A percentile compares a stretch with the other conserved stretches of the same genome.
Conservation (phyloP, 179 eudicot species). For the Vitellaria paradoxa region DNA sequence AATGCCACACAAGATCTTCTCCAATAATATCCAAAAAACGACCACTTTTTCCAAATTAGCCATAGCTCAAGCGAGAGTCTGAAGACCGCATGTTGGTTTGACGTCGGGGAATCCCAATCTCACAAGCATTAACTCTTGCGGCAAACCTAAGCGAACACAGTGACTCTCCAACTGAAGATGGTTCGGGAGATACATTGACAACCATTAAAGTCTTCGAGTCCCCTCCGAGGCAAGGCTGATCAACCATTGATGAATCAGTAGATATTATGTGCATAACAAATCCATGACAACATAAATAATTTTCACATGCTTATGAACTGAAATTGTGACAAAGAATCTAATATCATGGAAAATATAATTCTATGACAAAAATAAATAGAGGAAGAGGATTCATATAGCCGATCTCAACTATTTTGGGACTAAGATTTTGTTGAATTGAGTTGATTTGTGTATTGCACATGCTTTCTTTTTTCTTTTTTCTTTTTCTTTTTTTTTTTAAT, state of each 20-base stretch:
- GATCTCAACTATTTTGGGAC: too few species aligned
- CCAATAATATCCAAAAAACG: background rate
- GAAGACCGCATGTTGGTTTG: slow-evolving; percentile 59
- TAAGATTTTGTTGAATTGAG: too few species aligned
- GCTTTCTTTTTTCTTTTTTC: too few species aligned
- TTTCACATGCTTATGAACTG: background rate
- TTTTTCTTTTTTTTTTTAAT: too few species aligned
- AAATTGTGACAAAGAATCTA: too few species aligned
- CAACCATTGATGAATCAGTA: slow-evolving; percentile 22
- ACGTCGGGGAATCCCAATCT: slow-evolving; percentile 89
- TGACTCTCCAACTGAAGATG: slow-evolving; percentile 74
- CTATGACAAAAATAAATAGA: too few species aligned
- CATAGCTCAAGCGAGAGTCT: slow-evolving; percentile 79
- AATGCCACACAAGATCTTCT: slow-evolving; percentile 10
- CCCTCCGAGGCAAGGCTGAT: slow-evolving; percentile 97
- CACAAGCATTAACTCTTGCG: slow-evolving; percentile 94
- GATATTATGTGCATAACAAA: background rate
- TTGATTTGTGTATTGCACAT: background rate
- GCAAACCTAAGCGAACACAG: slow-evolving; percentile 92
- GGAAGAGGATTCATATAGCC: too few species aligned
- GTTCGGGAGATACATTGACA: slow-evolving; percentile 83
- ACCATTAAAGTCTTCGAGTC: slow-evolving; percentile 96
- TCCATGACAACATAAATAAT: background rate
- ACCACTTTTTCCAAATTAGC: slow-evolving; percentile 29
- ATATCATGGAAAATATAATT: too few species aligned